These are phyloP conservation scores for Xylariaceae sp. DNA, from an alignment of 2,329 filamentous ascomycete genomes.

Conservation along the genomic window DNA sequence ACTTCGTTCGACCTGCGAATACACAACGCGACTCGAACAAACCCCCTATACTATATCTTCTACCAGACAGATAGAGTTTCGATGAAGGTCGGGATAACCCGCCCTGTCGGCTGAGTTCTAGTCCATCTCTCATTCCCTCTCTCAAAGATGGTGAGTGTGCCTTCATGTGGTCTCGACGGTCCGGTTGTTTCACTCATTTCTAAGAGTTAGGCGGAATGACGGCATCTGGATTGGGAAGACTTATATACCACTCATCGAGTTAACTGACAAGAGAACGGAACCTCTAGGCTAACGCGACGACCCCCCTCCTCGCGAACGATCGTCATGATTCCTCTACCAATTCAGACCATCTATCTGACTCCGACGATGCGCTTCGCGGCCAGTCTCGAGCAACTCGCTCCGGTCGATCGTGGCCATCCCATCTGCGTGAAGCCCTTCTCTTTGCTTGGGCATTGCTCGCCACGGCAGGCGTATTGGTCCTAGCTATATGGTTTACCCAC, in stretches of 20 bases:
- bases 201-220: background rate
- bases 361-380: slow-evolving; percentile 46
- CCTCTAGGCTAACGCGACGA: slow-evolving; percentile 38
- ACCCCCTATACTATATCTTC: too few species aligned
- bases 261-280: slow-evolving; percentile 2
- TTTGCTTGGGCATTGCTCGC: slow-evolving; percentile 85
- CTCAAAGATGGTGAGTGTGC: slow-evolving; percentile 19
- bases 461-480: slow-evolving; percentile 77
- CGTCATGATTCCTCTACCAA: slow-evolving; percentile 31
- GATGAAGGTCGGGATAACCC: slow-evolving; percentile 3
- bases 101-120: background rate
- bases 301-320: slow-evolving; percentile 42
- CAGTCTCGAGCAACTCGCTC: slow-evolving; percentile 35
- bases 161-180: too few species aligned
- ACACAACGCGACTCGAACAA: background rate
- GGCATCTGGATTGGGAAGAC: background rate
- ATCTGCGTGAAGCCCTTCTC: slow-evolving; percentile 73
- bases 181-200: background rate
- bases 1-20: too few species aligned
- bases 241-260: background rate
- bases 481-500: slow-evolving; percentile 81
- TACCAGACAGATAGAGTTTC: background rate
- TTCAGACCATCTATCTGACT: slow-evolving; percentile 28
- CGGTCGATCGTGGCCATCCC: slow-evolving; percentile 43
- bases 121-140: background rate